Percentiles rank a stretch among this genome's conserved stretches.
Evolutionary conservation across 2,329 filamentous ascomycete genomes (phyloP).

Genomic region (Domatiomyces catenatus): DNA sequence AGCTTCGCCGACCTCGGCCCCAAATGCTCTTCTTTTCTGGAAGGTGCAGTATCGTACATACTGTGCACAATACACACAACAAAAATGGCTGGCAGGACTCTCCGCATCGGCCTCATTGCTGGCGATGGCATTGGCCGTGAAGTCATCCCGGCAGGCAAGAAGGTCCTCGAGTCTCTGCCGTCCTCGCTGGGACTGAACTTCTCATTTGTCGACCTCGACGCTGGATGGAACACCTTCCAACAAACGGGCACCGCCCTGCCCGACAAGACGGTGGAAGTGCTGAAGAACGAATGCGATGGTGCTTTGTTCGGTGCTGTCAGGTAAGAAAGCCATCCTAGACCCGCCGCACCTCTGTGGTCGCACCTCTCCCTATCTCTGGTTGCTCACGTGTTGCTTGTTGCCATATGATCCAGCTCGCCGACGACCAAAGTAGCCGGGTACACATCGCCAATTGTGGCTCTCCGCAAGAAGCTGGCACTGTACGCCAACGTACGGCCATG

Average conservation of each 20-base stretch:
- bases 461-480: constrained; percentile 85
- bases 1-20: background rate
- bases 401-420: constrained; percentile 47
- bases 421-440: constrained; percentile 84
- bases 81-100: constrained; percentile 25
- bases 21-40: background rate
- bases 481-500: constrained; percentile 97
- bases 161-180: constrained; percentile 82
- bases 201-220: constrained; percentile 82
- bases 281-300: constrained; percentile 84
- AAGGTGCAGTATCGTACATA: background rate
- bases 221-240: constrained; percentile 88
- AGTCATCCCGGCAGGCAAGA: constrained; percentile 86
- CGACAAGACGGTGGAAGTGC: constrained; percentile 74
- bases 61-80: background rate
- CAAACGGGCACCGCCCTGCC: constrained; percentile 75
- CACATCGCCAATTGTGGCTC: constrained; percentile 87
- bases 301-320: constrained; percentile 92
- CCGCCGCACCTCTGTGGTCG: too few relatives aligned
- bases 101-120: constrained; percentile 75
- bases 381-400: background rate
- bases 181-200: constrained; percentile 84
- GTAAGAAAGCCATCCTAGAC: constrained; percentile 24
- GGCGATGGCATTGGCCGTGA: constrained; percentile 97
- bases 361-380: background rate